phyloP scores from a whole-genome alignment of 169 alveolate species.

The Eimeria praecox region DNA sequence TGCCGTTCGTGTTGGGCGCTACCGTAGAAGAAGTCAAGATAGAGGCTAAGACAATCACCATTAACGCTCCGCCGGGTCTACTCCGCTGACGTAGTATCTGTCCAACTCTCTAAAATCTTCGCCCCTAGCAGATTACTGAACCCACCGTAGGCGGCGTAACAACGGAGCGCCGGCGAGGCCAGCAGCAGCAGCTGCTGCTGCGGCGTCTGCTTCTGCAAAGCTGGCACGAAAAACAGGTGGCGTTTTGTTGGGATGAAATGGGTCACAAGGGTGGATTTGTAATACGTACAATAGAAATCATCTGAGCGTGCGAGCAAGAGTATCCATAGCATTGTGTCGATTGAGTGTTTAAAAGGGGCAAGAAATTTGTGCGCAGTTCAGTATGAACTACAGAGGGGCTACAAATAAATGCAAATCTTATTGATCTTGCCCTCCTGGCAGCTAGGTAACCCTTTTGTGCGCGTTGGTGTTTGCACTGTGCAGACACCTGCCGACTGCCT shows the following conservation, averaged over 20 bases:
- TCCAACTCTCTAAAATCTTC: neutral
- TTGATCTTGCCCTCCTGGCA: neutral
- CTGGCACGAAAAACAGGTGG: neutral
- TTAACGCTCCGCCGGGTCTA: slow-evolving; percentile 37
- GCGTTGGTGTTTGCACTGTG: neutral
- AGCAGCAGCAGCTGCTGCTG: neutral
- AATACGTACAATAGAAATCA: neutral
- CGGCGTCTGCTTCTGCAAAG: neutral
- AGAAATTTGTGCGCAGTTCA: neutral
- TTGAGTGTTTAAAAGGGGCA: neutral
- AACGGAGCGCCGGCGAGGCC: neutral
- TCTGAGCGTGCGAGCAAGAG: neutral
- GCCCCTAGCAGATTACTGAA: too few species aligned
- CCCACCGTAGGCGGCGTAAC: neutral
- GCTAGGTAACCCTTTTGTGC: neutral
- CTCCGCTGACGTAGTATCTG: neutral
- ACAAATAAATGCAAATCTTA: too few species aligned
- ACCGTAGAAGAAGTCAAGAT: slow-evolving; percentile 30
- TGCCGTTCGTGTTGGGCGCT: slow-evolving; percentile 12
- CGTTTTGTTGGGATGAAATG: neutral
- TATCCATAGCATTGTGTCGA: neutral
- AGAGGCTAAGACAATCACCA: neutral
- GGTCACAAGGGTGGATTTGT: neutral
- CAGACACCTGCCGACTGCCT: too few species aligned
- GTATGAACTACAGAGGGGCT: too few species aligned